Percentiles rank a stretch among this genome's conserved stretches.
Conservation (phyloP, 1,284 basidiomycete genomes). For the Marasmius oreades region DNA sequence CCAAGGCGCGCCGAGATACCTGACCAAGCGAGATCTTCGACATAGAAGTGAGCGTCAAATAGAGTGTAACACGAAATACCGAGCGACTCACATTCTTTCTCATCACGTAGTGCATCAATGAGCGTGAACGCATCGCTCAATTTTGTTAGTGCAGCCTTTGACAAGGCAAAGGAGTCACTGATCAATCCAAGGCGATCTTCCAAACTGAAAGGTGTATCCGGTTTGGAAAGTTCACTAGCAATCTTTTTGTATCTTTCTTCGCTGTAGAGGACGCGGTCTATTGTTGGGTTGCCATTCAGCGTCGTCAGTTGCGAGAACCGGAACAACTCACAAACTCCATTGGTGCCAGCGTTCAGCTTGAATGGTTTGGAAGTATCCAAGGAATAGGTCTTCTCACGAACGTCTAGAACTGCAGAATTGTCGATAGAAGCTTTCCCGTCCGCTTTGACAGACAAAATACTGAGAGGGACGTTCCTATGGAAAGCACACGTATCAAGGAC, state of each 20-base stretch:
- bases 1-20: conserved; percentile 56
- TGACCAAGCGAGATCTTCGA: conserved; percentile 71
- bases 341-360: conserved; percentile 89
- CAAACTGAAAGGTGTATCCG: conserved; percentile 65
- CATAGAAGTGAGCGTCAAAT: conserved; percentile 8
- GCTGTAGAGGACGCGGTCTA: conserved; percentile 87
- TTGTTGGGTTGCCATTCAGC: not conserved
- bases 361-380: conserved; percentile 71
- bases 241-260: conserved; percentile 79
- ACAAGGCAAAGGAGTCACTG: conserved; percentile 77
- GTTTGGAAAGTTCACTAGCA: conserved; percentile 72
- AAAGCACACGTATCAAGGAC: not conserved
- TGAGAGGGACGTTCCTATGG: conserved; percentile 76
- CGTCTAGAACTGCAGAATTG: conserved; percentile 62
- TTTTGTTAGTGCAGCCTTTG: conserved; percentile 76
- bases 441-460: conserved; percentile 62
- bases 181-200: conserved; percentile 88
- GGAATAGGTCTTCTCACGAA: conserved; percentile 67
- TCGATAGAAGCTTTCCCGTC: conserved; percentile 62
- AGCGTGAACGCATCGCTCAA: conserved; percentile 78
- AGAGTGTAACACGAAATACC: not conserved
- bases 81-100: conserved; percentile 66
- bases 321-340: conserved; percentile 76
- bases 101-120: conserved; percentile 63
- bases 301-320: not conserved